Conservation (phyloP, 2,329 filamentous ascomycete genomes). For the Scedosporium minutisporum region DNA sequence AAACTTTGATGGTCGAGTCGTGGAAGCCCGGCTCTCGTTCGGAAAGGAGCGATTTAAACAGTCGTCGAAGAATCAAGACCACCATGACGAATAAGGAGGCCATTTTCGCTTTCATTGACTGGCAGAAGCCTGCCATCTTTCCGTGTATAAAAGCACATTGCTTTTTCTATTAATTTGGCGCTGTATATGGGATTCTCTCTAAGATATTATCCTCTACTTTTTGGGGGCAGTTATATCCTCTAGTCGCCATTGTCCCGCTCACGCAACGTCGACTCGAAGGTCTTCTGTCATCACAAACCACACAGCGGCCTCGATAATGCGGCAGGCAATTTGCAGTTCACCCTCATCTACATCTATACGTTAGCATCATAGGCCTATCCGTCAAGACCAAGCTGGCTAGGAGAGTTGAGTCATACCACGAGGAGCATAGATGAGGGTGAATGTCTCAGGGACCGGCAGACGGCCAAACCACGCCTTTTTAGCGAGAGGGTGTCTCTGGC, state of each 20-base stretch:
- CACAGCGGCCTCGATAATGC: constrained; percentile 63
- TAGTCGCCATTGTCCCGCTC: not conserved
- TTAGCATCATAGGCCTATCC: not conserved
- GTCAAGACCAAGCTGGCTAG: not conserved
- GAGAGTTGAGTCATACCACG: constrained; percentile 31
- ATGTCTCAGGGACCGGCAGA: constrained; percentile 62
- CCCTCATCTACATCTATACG: constrained; percentile 34
- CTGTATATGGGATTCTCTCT: not conserved
- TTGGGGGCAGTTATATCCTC: not conserved
- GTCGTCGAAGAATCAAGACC: constrained; percentile 46
- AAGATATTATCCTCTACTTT: too few relatives aligned
- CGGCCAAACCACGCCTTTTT: constrained; percentile 52
- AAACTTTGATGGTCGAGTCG: constrained; percentile 62
- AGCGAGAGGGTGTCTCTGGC: constrained; percentile 59
- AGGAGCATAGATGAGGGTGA: constrained; percentile 77
- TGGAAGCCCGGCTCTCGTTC: constrained; percentile 62
- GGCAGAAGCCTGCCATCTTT: not conserved
- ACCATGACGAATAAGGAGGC: constrained; percentile 14
- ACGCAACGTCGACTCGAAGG: not conserved
- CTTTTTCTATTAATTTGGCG: not conserved
- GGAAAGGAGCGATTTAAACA: constrained; percentile 67
- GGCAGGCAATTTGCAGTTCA: constrained; percentile 57
- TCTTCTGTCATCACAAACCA: constrained; percentile 52
- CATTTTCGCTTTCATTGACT: too few relatives aligned
- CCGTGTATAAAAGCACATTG: not conserved